Evolutionary conservation across 1,284 basidiomycete species (phyloP).

Genomic region (Psilocybe mexicana): DNA sequence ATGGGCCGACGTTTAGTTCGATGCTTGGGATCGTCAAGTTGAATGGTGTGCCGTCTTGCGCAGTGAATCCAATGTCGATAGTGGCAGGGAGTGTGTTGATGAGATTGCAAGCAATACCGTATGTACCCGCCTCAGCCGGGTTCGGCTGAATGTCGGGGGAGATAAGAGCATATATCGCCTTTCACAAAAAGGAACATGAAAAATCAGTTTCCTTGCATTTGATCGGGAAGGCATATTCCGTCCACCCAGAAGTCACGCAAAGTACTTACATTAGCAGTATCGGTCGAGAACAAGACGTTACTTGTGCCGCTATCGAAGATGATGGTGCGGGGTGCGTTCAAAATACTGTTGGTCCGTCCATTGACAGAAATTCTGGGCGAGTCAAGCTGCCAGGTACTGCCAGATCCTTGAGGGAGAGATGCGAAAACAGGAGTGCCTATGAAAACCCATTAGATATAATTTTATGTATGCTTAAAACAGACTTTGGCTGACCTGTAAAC

Average conservation of each 20-base stretch:
- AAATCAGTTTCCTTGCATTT: constrained; percentile 8
- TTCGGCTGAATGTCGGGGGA: constrained; percentile 55
- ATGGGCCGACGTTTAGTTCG: constrained; percentile 58
- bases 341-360: constrained; percentile 45
- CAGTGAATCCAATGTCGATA: constrained; percentile 54
- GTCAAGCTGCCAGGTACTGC: constrained; percentile 45
- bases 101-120: constrained; percentile 51
- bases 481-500: constrained; percentile 40
- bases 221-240: not conserved
- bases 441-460: not conserved
- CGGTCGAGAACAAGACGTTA: constrained; percentile 50
- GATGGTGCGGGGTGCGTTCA: constrained; percentile 42
- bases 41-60: constrained; percentile 44
- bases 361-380: constrained; percentile 53
- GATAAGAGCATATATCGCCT: constrained; percentile 58
- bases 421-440: constrained; percentile 47
- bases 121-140: constrained; percentile 51
- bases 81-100: constrained; percentile 46
- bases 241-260: not conserved
- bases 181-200: constrained; percentile 3
- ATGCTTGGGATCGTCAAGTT: constrained; percentile 55
- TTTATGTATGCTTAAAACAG: not conserved
- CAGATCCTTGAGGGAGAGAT: constrained; percentile 34
- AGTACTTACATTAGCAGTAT: constrained; percentile 44
- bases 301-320: constrained; percentile 62